Conservation (phyloP, 1,284 basidiomycete genomes). For the Cutaneotrichosporon daszewskae region DNA sequence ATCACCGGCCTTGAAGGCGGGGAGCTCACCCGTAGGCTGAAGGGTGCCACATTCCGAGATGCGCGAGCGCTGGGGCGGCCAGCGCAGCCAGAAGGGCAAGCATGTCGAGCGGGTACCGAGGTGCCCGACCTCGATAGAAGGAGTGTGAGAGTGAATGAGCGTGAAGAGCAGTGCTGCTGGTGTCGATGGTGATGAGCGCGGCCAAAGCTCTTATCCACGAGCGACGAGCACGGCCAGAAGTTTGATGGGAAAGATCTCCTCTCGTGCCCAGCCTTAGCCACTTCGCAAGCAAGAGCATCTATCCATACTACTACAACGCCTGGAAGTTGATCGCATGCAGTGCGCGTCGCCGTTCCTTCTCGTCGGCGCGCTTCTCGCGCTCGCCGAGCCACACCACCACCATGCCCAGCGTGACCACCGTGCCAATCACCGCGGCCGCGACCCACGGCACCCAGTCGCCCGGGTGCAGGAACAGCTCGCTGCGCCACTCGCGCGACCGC, state of each 20-base stretch:
- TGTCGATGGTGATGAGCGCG: no score
- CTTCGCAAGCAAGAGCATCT: no score
- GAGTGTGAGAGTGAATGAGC: no score
- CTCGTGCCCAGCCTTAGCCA: no score
- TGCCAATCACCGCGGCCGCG: conserved; percentile 71
- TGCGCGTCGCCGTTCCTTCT: conserved; percentile 74
- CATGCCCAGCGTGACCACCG: conserved; percentile 66
- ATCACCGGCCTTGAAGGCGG: no score
- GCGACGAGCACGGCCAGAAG: no score
- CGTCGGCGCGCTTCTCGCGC: conserved; percentile 92
- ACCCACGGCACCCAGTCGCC: conserved; percentile 99
- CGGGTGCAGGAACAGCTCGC: conserved; percentile 84
- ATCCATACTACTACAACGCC: conserved; percentile 65
- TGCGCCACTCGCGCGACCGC: conserved; percentile 61
- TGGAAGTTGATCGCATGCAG: conserved; percentile 97
- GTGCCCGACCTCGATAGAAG: no score
- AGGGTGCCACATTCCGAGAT: conserved; percentile 11
- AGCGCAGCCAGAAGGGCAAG: conserved; percentile 3
- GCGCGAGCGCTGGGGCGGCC: conserved; percentile 2
- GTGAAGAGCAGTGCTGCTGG: no score
- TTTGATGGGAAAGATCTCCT: no score
- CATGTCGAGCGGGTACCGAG: no score
- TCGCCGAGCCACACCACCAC: conserved; percentile 84
- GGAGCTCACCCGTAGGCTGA: conserved; percentile 6
- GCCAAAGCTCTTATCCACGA: no score